Evolutionary conservation across 2,329 filamentous ascomycete genomes (phyloP).

Genomic region (Graphiopsis chlorocephala): DNA sequence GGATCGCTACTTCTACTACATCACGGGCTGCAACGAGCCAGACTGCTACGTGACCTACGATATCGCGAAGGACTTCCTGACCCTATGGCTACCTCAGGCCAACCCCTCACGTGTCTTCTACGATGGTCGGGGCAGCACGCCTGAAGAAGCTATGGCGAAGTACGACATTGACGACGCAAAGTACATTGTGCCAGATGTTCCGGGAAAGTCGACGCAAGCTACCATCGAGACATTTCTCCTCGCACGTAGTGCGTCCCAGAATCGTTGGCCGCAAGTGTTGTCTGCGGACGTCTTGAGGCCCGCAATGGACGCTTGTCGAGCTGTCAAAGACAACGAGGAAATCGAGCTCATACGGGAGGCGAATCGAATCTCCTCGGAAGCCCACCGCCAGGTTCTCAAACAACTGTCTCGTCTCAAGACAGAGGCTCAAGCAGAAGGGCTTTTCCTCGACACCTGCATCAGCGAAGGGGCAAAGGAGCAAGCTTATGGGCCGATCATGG

Average conservation of each 20-base stretch:
- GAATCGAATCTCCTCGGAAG: slow-evolving; percentile 73
- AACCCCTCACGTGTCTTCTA: slow-evolving; percentile 89
- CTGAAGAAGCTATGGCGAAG: slow-evolving; percentile 68
- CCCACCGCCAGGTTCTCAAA: slow-evolving; percentile 70
- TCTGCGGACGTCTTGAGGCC: neutral
- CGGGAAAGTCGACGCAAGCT: neutral
- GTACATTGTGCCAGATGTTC: slow-evolving; percentile 32
- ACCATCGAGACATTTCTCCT: neutral
- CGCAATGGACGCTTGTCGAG: slow-evolving; percentile 68
- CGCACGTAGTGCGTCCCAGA: neutral
- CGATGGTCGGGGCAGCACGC: slow-evolving; percentile 79
- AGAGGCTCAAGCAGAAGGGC: slow-evolving; percentile 79
- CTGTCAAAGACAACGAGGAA: slow-evolving; percentile 84
- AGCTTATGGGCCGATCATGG: slow-evolving; percentile 87
- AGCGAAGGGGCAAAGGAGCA: slow-evolving; percentile 70
- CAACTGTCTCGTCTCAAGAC: slow-evolving; percentile 63
- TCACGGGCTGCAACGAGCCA: slow-evolving; percentile 78
- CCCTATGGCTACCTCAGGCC: slow-evolving; percentile 85
- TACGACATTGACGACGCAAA: slow-evolving; percentile 79
- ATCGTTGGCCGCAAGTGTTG: neutral
- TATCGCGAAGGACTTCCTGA: slow-evolving; percentile 68
- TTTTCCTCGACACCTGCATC: slow-evolving; percentile 71
- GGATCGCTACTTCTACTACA: slow-evolving; percentile 83
- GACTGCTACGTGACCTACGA: slow-evolving; percentile 83
- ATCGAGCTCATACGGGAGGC: slow-evolving; percentile 77